A percentile compares a stretch with the other conserved stretches of the same genome.
phyloP scores from a whole-genome alignment of 1,139 yeast genomes.

The Kodamaea sp. region DNA sequence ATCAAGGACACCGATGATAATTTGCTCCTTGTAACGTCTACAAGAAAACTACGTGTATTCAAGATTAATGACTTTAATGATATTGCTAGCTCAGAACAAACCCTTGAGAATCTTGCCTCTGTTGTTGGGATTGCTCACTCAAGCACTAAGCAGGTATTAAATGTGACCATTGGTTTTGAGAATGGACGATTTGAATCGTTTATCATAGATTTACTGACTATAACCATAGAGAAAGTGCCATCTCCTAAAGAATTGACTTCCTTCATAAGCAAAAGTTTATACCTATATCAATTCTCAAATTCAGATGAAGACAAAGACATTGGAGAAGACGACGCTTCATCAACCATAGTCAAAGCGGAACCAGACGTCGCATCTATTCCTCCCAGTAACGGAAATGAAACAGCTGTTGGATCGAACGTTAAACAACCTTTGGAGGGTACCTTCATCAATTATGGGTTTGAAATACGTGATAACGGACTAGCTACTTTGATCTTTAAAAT shows the following conservation, averaged over 20 bases:
- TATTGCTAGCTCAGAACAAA: background rate
- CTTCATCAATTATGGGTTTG: slow-evolving; percentile 28
- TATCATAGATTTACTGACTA: background rate
- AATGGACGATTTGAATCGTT: slow-evolving; percentile 29
- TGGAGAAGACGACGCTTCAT: slow-evolving; percentile 3
- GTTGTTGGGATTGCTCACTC: background rate
- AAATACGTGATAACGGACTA: slow-evolving; percentile 22
- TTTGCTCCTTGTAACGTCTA: slow-evolving; percentile 11
- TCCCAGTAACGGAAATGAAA: slow-evolving; percentile 11
- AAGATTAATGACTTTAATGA: background rate
- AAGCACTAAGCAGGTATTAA: background rate
- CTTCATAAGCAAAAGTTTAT: slow-evolving; percentile 23
- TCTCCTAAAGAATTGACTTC: slow-evolving; percentile 14
- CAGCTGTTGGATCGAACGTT: slow-evolving; percentile 19
- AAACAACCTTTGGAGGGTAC: slow-evolving; percentile 28
- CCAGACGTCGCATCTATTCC: background rate
- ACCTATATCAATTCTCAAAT: slow-evolving; percentile 30
- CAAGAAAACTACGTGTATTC: slow-evolving; percentile 9
- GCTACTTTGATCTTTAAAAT: slow-evolving; percentile 28
- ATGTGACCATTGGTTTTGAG: slow-evolving; percentile 25
- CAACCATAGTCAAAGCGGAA: slow-evolving; percentile 7
- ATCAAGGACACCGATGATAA: background rate
- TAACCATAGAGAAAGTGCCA: background rate
- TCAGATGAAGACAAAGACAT: slow-evolving; percentile 22
- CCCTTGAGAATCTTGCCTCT: background rate